Evolutionary conservation across 73 alveolate genomes (phyloP).

Genomic region (Loxodes magnus): DNA sequence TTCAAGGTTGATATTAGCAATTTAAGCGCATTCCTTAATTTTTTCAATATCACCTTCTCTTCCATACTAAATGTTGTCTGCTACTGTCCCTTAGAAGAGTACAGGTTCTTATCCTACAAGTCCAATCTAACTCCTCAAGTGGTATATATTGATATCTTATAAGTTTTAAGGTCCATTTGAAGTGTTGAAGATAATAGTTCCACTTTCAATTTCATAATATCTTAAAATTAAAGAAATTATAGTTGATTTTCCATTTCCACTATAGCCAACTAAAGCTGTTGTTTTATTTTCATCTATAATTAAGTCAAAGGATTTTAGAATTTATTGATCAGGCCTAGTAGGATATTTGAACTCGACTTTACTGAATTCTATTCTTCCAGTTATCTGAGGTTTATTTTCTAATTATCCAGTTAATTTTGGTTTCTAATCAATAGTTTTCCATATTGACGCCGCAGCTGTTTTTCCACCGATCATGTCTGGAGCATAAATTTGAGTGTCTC

Average conservation of each 20-base stretch:
- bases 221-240: conserved; percentile 52
- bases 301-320: no score
- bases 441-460: conserved; percentile 51
- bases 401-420: background rate
- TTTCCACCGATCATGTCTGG: conserved; percentile 57
- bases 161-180: conserved; percentile 84
- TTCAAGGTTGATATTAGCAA: conserved; percentile 39
- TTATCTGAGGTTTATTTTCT: conserved; percentile 1
- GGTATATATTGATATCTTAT: conserved; percentile 50
- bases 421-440: conserved; percentile 28
- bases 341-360: conserved; percentile 68
- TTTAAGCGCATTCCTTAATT: conserved; percentile 41
- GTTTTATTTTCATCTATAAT: no score
- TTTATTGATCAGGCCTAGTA: no score
- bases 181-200: conserved; percentile 32
- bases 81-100: conserved; percentile 62
- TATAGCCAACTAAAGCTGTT: conserved; percentile 63
- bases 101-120: conserved; percentile 94
- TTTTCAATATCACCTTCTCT: conserved; percentile 40
- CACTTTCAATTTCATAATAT: conserved; percentile 71
- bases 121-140: conserved; percentile 68
- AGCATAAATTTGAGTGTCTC: conserved; percentile 54
- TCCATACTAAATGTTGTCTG: conserved; percentile 75
- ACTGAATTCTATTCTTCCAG: conserved; percentile 47
- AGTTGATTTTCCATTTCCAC: conserved; percentile 88